Conservation (phyloP, 768 basidiomycete genomes). For the Lactifluus hygrophoroides region DNA sequence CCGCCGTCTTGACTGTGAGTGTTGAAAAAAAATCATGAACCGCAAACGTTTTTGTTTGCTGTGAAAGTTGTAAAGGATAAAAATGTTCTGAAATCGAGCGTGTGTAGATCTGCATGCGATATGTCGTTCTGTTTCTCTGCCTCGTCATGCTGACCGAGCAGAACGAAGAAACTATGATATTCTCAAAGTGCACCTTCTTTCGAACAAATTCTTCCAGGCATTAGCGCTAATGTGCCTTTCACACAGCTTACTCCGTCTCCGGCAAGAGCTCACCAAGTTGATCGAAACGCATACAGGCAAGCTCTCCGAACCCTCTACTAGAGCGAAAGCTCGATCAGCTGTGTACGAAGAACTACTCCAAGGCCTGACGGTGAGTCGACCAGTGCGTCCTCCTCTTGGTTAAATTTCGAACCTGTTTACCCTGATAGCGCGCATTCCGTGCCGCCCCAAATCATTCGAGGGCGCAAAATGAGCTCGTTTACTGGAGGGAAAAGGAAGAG, state of each 20-base stretch:
- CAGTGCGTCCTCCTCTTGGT: not conserved
- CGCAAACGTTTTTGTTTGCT: not conserved
- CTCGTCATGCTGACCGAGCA: conserved; percentile 74
- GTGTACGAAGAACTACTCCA: conserved; percentile 74
- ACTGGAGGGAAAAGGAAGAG: conserved; percentile 83
- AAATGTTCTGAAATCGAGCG: not conserved
- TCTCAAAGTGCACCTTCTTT: conserved; percentile 61
- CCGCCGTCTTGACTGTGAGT: conserved; percentile 52
- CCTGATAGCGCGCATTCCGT: conserved; percentile 50
- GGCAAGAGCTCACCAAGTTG: conserved; percentile 74
- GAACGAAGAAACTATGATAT: conserved; percentile 94
- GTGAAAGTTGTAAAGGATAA: too few species aligned
- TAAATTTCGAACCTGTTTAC: not conserved
- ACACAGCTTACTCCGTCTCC: conserved; percentile 68
- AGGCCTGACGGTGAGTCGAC: conserved; percentile 59
- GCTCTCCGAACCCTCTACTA: conserved; percentile 49
- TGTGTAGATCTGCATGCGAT: conserved; percentile 60
- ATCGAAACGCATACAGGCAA: conserved; percentile 65
- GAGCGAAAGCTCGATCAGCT: conserved; percentile 58
- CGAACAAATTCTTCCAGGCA: not conserved
- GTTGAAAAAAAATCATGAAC: not conserved
- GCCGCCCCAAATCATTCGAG: conserved; percentile 67
- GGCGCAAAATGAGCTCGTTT: conserved; percentile 76
- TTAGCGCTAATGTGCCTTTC: not conserved
- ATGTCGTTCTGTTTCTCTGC: conserved; percentile 73